Conservation (phyloP, 1,284 basidiomycete species). For the Erythrobasidium hasegawianum region DNA sequence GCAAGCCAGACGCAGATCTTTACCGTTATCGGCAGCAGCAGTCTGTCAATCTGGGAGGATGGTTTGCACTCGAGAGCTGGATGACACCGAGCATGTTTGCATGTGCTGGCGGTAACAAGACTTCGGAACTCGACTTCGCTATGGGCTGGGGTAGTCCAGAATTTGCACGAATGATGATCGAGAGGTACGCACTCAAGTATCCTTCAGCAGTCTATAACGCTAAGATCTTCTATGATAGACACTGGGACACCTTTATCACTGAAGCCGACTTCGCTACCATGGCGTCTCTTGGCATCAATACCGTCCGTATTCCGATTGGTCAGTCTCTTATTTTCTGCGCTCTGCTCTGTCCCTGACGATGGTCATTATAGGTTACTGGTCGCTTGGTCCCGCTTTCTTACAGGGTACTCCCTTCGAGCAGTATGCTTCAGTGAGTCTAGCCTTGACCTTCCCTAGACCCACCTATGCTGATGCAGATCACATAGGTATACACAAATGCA, state of each 20-base stretch:
- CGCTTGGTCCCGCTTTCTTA: slow-evolving; percentile 33
- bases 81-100: slow-evolving; percentile 67
- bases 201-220: too few relatives aligned
- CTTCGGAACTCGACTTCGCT: slow-evolving; percentile 54
- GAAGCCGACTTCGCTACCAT: slow-evolving; percentile 69
- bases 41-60: slow-evolving; percentile 64
- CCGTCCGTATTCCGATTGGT: slow-evolving; percentile 80
- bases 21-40: slow-evolving; percentile 63
- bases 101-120: slow-evolving; percentile 58
- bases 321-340: background rate
- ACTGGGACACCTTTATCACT: slow-evolving; percentile 79
- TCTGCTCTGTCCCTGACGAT: background rate
- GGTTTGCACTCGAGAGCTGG: slow-evolving; percentile 75
- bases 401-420: slow-evolving; percentile 35
- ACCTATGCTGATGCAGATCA: too few relatives aligned
- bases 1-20: slow-evolving; percentile 54
- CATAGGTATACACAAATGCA: slow-evolving; percentile 1
- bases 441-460: too few relatives aligned
- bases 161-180: slow-evolving; percentile 54
- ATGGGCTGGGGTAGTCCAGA: slow-evolving; percentile 57
- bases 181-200: too few relatives aligned
- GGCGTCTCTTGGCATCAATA: slow-evolving; percentile 70
- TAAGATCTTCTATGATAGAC: too few relatives aligned
- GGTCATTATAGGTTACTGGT: slow-evolving; percentile 13
- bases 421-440: background rate